phyloP scores from a whole-genome alignment of 495 filamentous ascomycete genomes.

The Hypoxylon perforatum region DNA sequence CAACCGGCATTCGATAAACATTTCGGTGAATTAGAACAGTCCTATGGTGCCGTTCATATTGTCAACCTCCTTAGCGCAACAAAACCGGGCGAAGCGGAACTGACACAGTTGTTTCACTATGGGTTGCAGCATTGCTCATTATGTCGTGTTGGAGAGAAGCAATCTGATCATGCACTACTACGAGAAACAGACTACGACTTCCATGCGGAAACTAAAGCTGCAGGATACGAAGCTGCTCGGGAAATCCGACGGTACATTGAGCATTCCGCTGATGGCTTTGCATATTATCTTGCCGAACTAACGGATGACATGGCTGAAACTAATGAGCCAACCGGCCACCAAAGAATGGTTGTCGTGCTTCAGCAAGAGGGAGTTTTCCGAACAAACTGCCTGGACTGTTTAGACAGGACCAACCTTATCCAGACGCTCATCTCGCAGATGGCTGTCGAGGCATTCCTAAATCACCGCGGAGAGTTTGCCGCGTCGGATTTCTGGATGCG shows the following conservation, averaged over 20 bases:
- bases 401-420: constrained; percentile 95
- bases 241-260: constrained; percentile 79
- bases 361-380: constrained; percentile 95
- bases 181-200: constrained; percentile 91
- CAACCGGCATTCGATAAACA: constrained; percentile 96
- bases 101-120: constrained; percentile 79
- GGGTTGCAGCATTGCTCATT: constrained; percentile 78
- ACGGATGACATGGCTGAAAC: constrained; percentile 58
- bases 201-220: constrained; percentile 88
- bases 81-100: constrained; percentile 83
- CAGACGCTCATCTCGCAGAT: constrained; percentile 94
- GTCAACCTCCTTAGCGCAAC: constrained; percentile 91
- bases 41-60: constrained; percentile 90
- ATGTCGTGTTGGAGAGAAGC: constrained; percentile 58
- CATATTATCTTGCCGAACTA: constrained; percentile 87
- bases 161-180: constrained; percentile 74
- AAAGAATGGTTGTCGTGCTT: constrained; percentile 73
- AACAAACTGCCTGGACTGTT: constrained; percentile 95
- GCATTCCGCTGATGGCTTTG: constrained; percentile 83
- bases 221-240: constrained; percentile 88
- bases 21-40: constrained; percentile 81
- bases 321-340: constrained; percentile 42
- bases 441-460: constrained; percentile 83
- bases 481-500: constrained; percentile 86
- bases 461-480: constrained; percentile 71